Evolutionary conservation across 164 flowering plant genomes (phyloP), one percentile per base, ranked within the genome.

Genomic region (Berberis thunbergii): DNA sequence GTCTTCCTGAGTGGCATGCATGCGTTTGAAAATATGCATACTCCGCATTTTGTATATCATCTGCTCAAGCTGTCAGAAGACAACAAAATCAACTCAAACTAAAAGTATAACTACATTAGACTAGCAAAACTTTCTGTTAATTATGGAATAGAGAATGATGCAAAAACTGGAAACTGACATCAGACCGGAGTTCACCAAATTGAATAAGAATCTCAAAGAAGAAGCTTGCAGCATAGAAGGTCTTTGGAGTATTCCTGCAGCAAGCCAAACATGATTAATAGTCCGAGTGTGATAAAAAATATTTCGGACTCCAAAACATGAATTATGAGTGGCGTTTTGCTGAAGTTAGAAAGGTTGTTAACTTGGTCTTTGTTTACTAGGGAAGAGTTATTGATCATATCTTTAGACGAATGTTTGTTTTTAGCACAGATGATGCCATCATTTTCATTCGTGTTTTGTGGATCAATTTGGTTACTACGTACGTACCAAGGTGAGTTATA

Each of bases 161-260:
- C 41, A 49, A 45, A 13, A 62, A 26, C 42, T 39, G 45, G 54
- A 67, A 65, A 81, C 97, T 80, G 74, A 94, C 97, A 76, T 94
- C 97, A 72, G 97, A 90, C 74, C 77, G 90, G 77, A 87, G 77
- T 60, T 82, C 81, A 65, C 99, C 99, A 78, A 91, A 94, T 76
- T 91, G 99, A 68, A 77, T 87, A 49, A 94, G 74, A 67, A 91
- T 87, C 83, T 94, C 99, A 79, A 87, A 91, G 78, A 94, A 94
- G 67, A 94, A 86, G 80, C 99, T 94, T 41, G 99, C 99, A 48
- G 99, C 99, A 79, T 94, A 94, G 68, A 94, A 94, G 7, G 97
- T 89, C 75, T 91, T 94, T 49, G 97, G 97, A 59, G 97, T 93
- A 73, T 76, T 88, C 83, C 98, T 93, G 84, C 3, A 69, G 63